Percentiles rank a stretch among this genome's conserved stretches.
These are phyloP conservation scores for Gossypium gossypioides DNA, from an alignment of 441 rosid species.

Conservation along the genomic window DNA sequence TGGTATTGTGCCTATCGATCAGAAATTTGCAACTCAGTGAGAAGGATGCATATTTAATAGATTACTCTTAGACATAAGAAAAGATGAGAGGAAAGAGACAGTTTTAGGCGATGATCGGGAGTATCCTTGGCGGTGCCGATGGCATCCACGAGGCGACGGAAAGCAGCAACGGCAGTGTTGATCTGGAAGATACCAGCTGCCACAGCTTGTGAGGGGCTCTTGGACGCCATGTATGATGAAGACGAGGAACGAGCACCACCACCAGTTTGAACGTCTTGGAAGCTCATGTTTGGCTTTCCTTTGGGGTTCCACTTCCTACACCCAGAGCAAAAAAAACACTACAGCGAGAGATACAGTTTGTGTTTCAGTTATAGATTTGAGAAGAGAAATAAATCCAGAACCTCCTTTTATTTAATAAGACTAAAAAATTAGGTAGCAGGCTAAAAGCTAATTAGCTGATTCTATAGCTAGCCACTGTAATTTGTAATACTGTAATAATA, in stretches of 20 bases:
- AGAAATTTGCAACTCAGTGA: not conserved
- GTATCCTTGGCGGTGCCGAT: conserved; percentile 62
- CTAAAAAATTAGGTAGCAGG: not conserved
- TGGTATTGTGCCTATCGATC: conserved; percentile 39
- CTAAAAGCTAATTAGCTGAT: not conserved
- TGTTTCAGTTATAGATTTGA: not conserved
- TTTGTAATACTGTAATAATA: not conserved
- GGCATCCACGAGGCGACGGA: conserved; percentile 57
- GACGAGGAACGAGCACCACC: conserved; percentile 24
- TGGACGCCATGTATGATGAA: conserved; percentile 21
- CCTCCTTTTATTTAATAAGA: not conserved
- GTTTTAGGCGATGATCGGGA: conserved; percentile 49
- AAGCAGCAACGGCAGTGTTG: conserved; percentile 55
- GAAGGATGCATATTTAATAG: not conserved
- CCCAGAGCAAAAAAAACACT: not conserved
- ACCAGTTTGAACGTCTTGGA: conserved; percentile 39
- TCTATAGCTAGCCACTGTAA: not conserved
- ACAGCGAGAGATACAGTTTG: not conserved
- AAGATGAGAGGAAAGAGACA: conserved; percentile 21
- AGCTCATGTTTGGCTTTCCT: conserved; percentile 35
- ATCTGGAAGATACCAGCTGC: conserved; percentile 67
- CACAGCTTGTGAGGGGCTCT: conserved; percentile 49
- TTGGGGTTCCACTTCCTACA: not conserved
- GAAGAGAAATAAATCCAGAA: not conserved
- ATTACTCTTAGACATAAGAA: not conserved